A percentile compares a stretch with the other conserved stretches of the same genome.
Evolutionary conservation across 805 yeast genomes (phyloP).

Genomic region (Starmera pachycereana): DNA sequence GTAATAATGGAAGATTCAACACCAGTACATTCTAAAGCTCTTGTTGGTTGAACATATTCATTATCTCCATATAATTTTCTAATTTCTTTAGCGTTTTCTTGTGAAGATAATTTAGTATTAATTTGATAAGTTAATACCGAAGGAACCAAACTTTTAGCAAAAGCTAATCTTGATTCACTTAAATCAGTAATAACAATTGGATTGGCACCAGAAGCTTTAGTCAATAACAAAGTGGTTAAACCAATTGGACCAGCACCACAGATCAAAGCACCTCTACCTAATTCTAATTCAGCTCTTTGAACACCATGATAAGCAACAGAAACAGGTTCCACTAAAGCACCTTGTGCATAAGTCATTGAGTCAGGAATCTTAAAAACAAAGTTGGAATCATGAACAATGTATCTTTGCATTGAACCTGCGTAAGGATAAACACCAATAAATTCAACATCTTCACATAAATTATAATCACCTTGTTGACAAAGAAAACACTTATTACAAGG

Average conservation of each 20-base stretch:
- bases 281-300: conserved; percentile 32
- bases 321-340: conserved; percentile 47
- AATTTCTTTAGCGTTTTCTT: conserved; percentile 30
- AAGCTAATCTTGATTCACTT: conserved; percentile 30
- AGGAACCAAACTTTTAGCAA: conserved; percentile 38
- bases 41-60: conserved; percentile 30
- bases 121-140: conserved; percentile 34
- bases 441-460: conserved; percentile 28
- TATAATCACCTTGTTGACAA: conserved; percentile 30
- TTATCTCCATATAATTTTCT: conserved; percentile 25
- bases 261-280: conserved; percentile 39
- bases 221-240: conserved; percentile 34
- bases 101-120: conserved; percentile 19
- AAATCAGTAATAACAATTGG: conserved; percentile 44
- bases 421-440: conserved; percentile 29
- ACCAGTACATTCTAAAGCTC: conserved; percentile 46
- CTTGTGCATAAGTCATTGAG: conserved; percentile 36
- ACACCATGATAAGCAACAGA: conserved; percentile 45
- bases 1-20: conserved; percentile 37
- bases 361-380: conserved; percentile 29
- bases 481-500: conserved; percentile 35
- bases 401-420: conserved; percentile 31
- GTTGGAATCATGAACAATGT: conserved; percentile 21
- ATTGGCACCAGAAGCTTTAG: conserved; percentile 42
- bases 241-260: conserved; percentile 59